Conservation (phyloP, 2,329 filamentous ascomycete species). For the Myriosclerotinia curreyana region DNA sequence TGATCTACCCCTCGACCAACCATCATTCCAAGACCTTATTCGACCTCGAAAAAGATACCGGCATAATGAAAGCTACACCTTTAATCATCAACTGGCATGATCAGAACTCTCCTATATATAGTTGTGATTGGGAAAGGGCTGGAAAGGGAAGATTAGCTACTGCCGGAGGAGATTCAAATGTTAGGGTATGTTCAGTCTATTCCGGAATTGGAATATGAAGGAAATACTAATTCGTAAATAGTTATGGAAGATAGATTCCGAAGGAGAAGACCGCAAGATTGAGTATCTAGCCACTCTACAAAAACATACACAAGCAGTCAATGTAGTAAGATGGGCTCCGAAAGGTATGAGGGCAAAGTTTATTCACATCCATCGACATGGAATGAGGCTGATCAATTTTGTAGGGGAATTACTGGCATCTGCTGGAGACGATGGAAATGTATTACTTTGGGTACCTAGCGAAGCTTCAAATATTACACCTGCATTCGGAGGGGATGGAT, state of each 20-base stretch:
- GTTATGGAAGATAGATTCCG: slow-evolving; percentile 87
- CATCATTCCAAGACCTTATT: not conserved
- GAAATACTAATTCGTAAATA: slow-evolving; percentile 40
- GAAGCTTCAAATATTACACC: slow-evolving; percentile 65
- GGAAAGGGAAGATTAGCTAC: slow-evolving; percentile 91
- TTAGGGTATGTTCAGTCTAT: slow-evolving; percentile 60
- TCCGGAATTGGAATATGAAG: not conserved
- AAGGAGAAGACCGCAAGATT: slow-evolving; percentile 82
- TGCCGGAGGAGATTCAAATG: slow-evolving; percentile 93
- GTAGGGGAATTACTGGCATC: slow-evolving; percentile 89
- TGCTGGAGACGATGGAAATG: slow-evolving; percentile 95
- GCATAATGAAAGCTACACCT: slow-evolving; percentile 86
- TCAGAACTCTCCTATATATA: slow-evolving; percentile 95
- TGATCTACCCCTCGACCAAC: not conserved
- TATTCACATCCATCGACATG: not conserved
- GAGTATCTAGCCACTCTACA: slow-evolving; percentile 87
- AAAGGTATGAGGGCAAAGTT: slow-evolving; percentile 59
- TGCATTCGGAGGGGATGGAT: slow-evolving; percentile 74
- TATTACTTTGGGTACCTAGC: slow-evolving; percentile 88
- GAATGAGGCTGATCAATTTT: slow-evolving; percentile 21
- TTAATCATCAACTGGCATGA: slow-evolving; percentile 99
- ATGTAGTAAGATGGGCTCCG: slow-evolving; percentile 94
- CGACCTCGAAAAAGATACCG: slow-evolving; percentile 11
- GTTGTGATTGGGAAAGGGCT: slow-evolving; percentile 90
- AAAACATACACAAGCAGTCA: slow-evolving; percentile 96